These are phyloP conservation scores for Cercospora sp. DNA, from an alignment of 2,329 filamentous ascomycete species.

Conservation along the genomic window DNA sequence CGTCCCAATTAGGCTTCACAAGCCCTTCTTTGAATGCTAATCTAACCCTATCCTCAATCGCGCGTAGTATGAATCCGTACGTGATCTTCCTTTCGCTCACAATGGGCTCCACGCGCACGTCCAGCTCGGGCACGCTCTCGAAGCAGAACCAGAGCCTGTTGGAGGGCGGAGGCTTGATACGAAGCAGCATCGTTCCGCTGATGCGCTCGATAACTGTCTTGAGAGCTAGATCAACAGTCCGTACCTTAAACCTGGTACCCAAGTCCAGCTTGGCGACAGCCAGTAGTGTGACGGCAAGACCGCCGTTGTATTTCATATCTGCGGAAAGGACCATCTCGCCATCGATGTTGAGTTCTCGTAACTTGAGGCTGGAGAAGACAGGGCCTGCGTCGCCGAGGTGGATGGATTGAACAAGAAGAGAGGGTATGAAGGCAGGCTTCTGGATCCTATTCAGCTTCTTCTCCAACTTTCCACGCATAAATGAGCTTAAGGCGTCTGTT, in stretches of 20 bases:
- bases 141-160: conserved; percentile 97
- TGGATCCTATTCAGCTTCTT: conserved; percentile 96
- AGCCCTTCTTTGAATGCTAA: conserved; percentile 91
- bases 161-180: conserved; percentile 91
- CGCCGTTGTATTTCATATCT: conserved; percentile 85
- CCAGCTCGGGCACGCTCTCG: conserved; percentile 88
- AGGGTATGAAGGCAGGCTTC: conserved; percentile 84
- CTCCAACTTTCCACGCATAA: conserved; percentile 81
- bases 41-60: conserved; percentile 92
- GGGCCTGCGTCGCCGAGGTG: conserved; percentile 85
- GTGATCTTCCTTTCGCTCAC: conserved; percentile 95
- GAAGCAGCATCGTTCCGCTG: conserved; percentile 80
- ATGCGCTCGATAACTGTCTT: conserved; percentile 82
- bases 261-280: conserved; percentile 92
- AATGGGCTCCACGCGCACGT: conserved; percentile 91
- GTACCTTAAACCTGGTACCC: conserved; percentile 80
- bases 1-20: conserved; percentile 94
- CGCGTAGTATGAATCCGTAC: conserved; percentile 84
- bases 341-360: conserved; percentile 87
- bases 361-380: conserved; percentile 80
- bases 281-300: conserved; percentile 84
- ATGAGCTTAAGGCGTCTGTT: conserved; percentile 75
- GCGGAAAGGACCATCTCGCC: conserved; percentile 86
- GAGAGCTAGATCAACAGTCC: conserved; percentile 85
- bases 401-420: conserved; percentile 78